A percentile compares a stretch with the other conserved stretches of the same genome.
These are phyloP conservation scores for Akanthomyces lecanii DNA, from an alignment of 2,329 filamentous ascomycete genomes.

Conservation along the genomic window DNA sequence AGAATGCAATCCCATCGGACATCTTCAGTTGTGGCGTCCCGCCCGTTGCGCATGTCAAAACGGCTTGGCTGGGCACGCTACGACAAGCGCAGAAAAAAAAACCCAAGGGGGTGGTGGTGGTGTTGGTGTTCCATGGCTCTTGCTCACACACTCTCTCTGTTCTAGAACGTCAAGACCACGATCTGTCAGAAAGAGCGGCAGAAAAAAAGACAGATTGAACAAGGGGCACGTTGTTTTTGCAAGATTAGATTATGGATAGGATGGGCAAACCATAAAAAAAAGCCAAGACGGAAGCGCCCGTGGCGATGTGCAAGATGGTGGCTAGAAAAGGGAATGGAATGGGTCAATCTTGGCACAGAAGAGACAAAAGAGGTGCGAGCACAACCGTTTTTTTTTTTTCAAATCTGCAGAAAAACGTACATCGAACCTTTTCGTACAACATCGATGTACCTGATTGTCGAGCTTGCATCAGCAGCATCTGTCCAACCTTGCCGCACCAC, in stretches of 20 bases:
- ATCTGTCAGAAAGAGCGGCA: not conserved
- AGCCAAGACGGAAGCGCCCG: conserved; percentile 16
- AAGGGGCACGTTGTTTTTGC: too few relatives aligned
- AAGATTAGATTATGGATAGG: not conserved
- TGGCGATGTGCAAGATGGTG: conserved; percentile 11
- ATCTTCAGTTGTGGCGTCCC: conserved; percentile 13
- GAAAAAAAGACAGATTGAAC: too few relatives aligned
- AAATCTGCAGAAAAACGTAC: not conserved
- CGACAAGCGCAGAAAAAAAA: not conserved
- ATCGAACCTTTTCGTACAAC: not conserved
- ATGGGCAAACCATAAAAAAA: conserved; percentile 13
- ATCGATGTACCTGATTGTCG: too few relatives aligned
- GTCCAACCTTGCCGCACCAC: too few relatives aligned
- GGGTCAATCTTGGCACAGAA: conserved; percentile 3
- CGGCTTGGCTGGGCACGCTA: not conserved
- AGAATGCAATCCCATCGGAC: conserved; percentile 11
- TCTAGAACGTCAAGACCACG: too few relatives aligned
- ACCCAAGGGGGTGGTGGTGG: not conserved
- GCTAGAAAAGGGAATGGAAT: conserved; percentile 4
- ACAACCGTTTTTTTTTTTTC: not conserved
- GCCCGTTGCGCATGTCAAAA: conserved; percentile 6
- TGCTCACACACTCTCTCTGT: too few relatives aligned
- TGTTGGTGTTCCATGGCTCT: not conserved
- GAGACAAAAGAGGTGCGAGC: not conserved
- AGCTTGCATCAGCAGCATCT: too few relatives aligned